phyloP scores from a whole-genome alignment of 371 early-diverging fungal species.

The Mucor plumbeus region DNA sequence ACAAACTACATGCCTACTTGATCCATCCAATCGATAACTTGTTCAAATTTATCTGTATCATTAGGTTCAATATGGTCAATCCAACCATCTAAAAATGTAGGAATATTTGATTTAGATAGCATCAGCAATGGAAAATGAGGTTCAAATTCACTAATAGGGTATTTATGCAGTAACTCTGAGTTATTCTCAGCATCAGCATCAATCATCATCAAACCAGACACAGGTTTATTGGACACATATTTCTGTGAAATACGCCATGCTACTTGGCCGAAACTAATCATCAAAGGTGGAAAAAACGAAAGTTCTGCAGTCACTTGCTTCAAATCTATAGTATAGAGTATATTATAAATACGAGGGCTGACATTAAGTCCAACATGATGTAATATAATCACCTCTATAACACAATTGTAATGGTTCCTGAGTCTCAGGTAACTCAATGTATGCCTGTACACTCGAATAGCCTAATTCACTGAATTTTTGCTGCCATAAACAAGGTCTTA shows the following conservation, averaged over 20 bases:
- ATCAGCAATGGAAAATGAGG: slow-evolving; percentile 44
- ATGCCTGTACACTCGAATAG: slow-evolving; percentile 21
- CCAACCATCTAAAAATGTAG: slow-evolving; percentile 36
- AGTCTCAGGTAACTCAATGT: slow-evolving; percentile 12
- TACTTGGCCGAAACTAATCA: slow-evolving; percentile 37
- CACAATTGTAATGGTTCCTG: slow-evolving; percentile 21
- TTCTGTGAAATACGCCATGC: slow-evolving; percentile 45
- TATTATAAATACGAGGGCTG: background rate
- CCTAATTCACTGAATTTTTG: slow-evolving; percentile 34
- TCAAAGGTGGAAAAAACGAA: slow-evolving; percentile 46
- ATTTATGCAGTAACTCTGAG: background rate
- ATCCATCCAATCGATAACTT: slow-evolving; percentile 38
- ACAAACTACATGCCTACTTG: slow-evolving; percentile 28
- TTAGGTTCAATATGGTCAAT: slow-evolving; percentile 26
- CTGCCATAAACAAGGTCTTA: slow-evolving; percentile 33
- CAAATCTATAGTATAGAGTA: slow-evolving; percentile 19
- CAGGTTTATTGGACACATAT: slow-evolving; percentile 49
- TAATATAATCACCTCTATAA: slow-evolving; percentile 30
- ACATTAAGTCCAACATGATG: background rate
- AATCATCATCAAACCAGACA: slow-evolving; percentile 40
- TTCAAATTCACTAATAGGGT: slow-evolving; percentile 40
- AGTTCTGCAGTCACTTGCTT: slow-evolving; percentile 26
- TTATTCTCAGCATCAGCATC: slow-evolving; percentile 5
- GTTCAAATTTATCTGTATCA: slow-evolving; percentile 8
- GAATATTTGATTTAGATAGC: slow-evolving; percentile 9